Percentiles rank a stretch among this genome's conserved stretches.
Evolutionary conservation across 129 eudicot species (phyloP).

Genomic region (Chrysanthemum lavandulifolium): DNA sequence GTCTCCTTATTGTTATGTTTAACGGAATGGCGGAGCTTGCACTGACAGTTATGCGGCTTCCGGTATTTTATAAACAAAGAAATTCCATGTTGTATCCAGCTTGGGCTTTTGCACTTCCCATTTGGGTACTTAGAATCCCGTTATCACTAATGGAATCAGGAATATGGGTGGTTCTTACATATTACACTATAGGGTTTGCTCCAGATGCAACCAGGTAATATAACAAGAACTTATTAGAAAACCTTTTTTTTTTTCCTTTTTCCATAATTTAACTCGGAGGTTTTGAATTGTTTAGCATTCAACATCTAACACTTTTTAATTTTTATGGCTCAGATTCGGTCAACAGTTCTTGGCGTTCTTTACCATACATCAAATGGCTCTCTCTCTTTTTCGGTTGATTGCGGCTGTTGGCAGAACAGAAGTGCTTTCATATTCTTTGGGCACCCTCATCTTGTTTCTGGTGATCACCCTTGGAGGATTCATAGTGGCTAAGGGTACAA

Average conservation of each 20-base stretch:
- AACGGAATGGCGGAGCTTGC: constrained; percentile 41
- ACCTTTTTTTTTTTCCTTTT: too few relatives aligned
- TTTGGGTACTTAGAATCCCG: constrained; percentile 37
- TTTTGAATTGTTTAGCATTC: neutral
- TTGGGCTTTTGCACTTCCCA: constrained; percentile 39
- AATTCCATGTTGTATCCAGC: constrained; percentile 36
- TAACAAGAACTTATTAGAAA: neutral
- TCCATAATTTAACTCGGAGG: too few relatives aligned
- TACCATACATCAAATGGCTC: constrained; percentile 42
- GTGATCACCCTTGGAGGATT: constrained; percentile 42
- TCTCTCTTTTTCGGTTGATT: constrained; percentile 34
- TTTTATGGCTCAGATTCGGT: constrained; percentile 24
- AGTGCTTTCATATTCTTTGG: constrained; percentile 32
- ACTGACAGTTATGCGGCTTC: constrained; percentile 35
- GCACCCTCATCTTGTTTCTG: constrained; percentile 29
- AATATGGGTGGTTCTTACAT: constrained; percentile 43
- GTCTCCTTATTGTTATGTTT: constrained; percentile 37
- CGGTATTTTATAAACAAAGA: constrained; percentile 37
- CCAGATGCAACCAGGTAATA: constrained; percentile 30
- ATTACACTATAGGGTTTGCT: constrained; percentile 34
- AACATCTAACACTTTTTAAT: neutral
- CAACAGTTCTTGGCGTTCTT: constrained; percentile 37
- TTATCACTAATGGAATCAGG: constrained; percentile 38
- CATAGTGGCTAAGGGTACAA: constrained; percentile 33
- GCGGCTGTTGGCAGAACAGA: constrained; percentile 41